Base-by-base conservation (phyloP, 441 rosid species). In the Daphne laureola region DNA sequence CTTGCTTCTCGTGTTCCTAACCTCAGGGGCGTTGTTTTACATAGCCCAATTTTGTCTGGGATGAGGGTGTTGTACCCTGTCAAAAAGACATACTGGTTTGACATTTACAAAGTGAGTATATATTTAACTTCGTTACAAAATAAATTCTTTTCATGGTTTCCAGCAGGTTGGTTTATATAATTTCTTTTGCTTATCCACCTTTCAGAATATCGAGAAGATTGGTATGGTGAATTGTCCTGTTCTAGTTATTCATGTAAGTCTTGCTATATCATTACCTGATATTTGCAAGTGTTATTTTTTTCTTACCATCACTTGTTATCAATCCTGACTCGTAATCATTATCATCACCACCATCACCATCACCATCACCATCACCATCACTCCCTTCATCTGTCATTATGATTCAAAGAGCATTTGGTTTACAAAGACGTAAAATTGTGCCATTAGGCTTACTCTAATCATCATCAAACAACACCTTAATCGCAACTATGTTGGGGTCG, bases 161-260 rank as follows among this genome's bases (percentile, higher is more conserved):
- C 25, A 49, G 48, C 40, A 11, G 62, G 55, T 21, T n/a, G 42
- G 25, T 12, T 59, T 51, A 43, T n/a, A 14, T 13, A 5, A 4
- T 45, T 59, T 48, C 41, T 18, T 17, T 58, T 49, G 5, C 53
- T 54, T 56, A 64, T 18, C 12, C 14, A 51, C 16, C 40, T 70
- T 68, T 57, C 87, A 91, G 95, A 91, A 87, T 67, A 78, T 88
- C 49, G 96, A 84, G 77, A 92, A 91, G 73, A 84, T 92, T 42
- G 80, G 91, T 46, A 49, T 72, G 71, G 90, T 84, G 64, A 75
- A 67, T 47, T 86, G 95, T 67, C 87, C 83, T 45, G 95, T 86
- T 65, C 70, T 92, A 44, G 73, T 92, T 47, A 81, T 92, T 68
- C 98, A 92, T 65, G 96, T 92, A 72, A 86, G 93, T 78, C 17